Evolutionary conservation across 2,329 filamentous ascomycete species (phyloP).

Genomic region (Didymella pomorum): DNA sequence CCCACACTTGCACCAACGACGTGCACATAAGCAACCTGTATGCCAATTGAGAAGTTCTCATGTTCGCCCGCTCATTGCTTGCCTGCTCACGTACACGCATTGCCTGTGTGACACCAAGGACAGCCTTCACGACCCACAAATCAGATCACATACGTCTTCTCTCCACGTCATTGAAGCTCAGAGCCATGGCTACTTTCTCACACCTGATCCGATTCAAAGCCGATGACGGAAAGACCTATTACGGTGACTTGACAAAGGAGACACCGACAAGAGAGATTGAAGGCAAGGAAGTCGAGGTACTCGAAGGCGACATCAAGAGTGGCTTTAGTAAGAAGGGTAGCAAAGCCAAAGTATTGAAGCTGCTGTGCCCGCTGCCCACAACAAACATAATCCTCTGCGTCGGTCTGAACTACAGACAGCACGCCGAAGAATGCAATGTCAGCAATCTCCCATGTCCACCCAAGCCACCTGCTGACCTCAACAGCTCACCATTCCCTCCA

Average conservation of each 20-base stretch:
- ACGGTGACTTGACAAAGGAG: constrained; percentile 44
- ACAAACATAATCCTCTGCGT: constrained; percentile 47
- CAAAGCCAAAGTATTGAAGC: constrained; percentile 40
- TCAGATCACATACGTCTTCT: not conserved
- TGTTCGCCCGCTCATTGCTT: constrained; percentile 7
- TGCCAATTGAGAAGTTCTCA: not conserved
- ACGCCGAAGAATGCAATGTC: constrained; percentile 46
- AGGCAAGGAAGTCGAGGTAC: constrained; percentile 40
- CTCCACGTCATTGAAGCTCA: constrained; percentile 8
- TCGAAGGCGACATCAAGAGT: constrained; percentile 38
- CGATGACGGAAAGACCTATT: constrained; percentile 40
- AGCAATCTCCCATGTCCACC: not conserved
- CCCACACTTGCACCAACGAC: constrained; percentile 11
- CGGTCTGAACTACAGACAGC: constrained; percentile 47
- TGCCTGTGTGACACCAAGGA: not conserved
- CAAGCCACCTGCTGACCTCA: not conserved
- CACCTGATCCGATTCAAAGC: constrained; percentile 46
- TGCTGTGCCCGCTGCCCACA: constrained; percentile 40
- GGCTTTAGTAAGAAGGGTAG: constrained; percentile 43
- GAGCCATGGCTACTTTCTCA: constrained; percentile 39
- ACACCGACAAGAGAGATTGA: constrained; percentile 41
- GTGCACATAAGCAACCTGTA: constrained; percentile 10
- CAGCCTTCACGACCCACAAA: not conserved
- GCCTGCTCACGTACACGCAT: constrained; percentile 5
- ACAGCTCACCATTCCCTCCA: constrained; percentile 40